Evolutionary conservation across 768 basidiomycete genomes (phyloP), one percentile per base, ranked within the genome.

Genomic region (Trametes punicea): DNA sequence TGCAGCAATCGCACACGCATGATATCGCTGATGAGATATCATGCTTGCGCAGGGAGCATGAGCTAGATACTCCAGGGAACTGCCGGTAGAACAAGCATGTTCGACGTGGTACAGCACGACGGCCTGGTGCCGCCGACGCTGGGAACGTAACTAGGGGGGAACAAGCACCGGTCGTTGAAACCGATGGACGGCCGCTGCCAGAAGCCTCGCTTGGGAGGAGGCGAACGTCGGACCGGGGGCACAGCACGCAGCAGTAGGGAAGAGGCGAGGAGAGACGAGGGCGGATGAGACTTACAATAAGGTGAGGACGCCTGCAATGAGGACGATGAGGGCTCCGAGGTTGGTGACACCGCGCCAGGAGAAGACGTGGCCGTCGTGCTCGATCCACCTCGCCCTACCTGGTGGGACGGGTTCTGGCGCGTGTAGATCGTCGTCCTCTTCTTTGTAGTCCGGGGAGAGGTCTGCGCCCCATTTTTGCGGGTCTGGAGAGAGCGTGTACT

Each of bases 331-430:
- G 16, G 73, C 70, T n/a, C 75, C 68, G n/a, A 73, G 69, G 64
- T 80, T 79, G 11, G 67, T 64, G 64, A 77, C 61, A 5, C 77
- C 78, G 62, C 77, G 62, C 59, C 59, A 71, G 2, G 66, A 64
- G 47, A 65, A 65, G 48, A 75, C 61, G 51, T 71, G 68, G 18
- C 74, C 73, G 34, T 72, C 67, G 38, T 61, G 62, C 31, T 74
- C 69, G 45, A 73, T 72, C 50, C 70, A 64, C 26, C 55, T 49
- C 45, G 65, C 62, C 30, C 59, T 62, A 10, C 34, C 52, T 10
- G 18, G 38, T 13, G 40, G 46, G 18, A 53, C 51, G 8, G 68
- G 62, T 33, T 72, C 72, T 0, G 74, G 74, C 31, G 64, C 61
- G 61, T 75, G 73, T 10, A 75, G 62, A 23, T 69, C 68, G 64